These are phyloP conservation scores for Scleromitrula shiraiana DNA, from an alignment of 2,329 filamentous ascomycete genomes.

Conservation along the genomic window DNA sequence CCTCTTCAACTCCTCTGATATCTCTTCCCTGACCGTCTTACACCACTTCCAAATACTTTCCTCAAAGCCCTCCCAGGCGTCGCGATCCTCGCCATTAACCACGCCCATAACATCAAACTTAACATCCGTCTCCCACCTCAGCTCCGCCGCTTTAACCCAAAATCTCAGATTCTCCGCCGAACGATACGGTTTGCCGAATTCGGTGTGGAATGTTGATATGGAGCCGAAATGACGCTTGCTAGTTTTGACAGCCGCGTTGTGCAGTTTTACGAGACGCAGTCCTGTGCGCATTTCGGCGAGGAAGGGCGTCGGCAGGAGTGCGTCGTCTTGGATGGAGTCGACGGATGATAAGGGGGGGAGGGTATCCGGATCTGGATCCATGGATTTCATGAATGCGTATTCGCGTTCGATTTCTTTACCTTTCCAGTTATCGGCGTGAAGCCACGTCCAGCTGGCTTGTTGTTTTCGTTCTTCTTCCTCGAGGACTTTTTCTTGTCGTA, in stretches of 20 bases:
- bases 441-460: conserved; percentile 71
- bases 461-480: conserved; percentile 62
- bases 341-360: conserved; percentile 63
- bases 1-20: conserved; percentile 56
- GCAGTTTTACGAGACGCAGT: conserved; percentile 71
- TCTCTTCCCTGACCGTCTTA: conserved; percentile 71
- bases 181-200: conserved; percentile 90
- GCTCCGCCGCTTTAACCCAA: conserved; percentile 92
- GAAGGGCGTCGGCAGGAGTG: conserved; percentile 61
- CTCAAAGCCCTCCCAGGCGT: conserved; percentile 77
- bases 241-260: conserved; percentile 81
- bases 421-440: conserved; percentile 62
- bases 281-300: conserved; percentile 69
- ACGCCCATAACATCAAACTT: conserved; percentile 80
- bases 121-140: conserved; percentile 83
- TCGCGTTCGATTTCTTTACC: conserved; percentile 71
- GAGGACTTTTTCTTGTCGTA: conserved; percentile 68
- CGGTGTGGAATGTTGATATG: conserved; percentile 83
- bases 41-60: conserved; percentile 78
- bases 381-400: conserved; percentile 70
- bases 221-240: conserved; percentile 81
- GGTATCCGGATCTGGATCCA: conserved; percentile 51
- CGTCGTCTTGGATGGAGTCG: conserved; percentile 33
- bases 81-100: conserved; percentile 61
- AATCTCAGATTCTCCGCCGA: conserved; percentile 88